Percentiles rank a stretch among this genome's conserved stretches.
These are phyloP conservation scores for Halophytophthora polymorphica DNA, from an alignment of 352 stramenopile genomes.

Conservation along the genomic window DNA sequence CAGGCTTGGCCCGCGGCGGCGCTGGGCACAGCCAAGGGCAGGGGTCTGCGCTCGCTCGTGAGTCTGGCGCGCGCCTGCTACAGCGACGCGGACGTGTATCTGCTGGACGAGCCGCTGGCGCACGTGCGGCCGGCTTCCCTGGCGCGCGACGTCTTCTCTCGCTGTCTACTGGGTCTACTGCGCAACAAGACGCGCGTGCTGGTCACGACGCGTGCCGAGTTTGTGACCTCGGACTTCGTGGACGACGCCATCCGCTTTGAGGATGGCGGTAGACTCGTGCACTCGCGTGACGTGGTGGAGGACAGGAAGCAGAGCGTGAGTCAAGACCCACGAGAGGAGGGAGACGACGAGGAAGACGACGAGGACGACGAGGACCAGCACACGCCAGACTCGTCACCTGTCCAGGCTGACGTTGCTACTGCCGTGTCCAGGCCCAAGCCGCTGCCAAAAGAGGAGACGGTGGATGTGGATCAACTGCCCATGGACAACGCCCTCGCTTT, in stretches of 20 bases:
- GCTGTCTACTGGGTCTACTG: constrained; percentile 66
- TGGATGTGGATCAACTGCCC: constrained; percentile 20
- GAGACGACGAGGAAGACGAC: constrained; percentile 17
- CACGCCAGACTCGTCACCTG: constrained; percentile 22
- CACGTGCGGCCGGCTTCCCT: constrained; percentile 51
- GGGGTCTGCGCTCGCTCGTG: constrained; percentile 70
- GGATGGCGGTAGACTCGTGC: constrained; percentile 38
- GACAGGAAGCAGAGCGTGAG: constrained; percentile 5
- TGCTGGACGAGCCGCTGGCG: constrained; percentile 62
- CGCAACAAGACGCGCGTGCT: constrained; percentile 65
- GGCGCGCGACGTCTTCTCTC: constrained; percentile 82
- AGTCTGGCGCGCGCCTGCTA: constrained; percentile 85
- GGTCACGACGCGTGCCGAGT: constrained; percentile 66
- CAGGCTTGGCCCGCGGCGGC: constrained; percentile 60
- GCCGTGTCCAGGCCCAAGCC: constrained; percentile 6
- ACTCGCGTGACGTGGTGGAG: constrained; percentile 41
- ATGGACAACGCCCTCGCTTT: constrained; percentile 46
- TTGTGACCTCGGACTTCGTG: constrained; percentile 60
- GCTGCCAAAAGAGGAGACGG: constrained; percentile 10
- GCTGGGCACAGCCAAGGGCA: not conserved
- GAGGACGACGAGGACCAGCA: constrained; percentile 20
- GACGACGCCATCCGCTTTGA: constrained; percentile 54
- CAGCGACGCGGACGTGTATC: constrained; percentile 66
- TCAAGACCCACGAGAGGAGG: constrained; percentile 9
- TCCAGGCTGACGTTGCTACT: constrained; percentile 30